These are phyloP conservation scores for Zizania latifolia DNA, from an alignment of 176 grass and related monocot genomes.

Conservation along the genomic window DNA sequence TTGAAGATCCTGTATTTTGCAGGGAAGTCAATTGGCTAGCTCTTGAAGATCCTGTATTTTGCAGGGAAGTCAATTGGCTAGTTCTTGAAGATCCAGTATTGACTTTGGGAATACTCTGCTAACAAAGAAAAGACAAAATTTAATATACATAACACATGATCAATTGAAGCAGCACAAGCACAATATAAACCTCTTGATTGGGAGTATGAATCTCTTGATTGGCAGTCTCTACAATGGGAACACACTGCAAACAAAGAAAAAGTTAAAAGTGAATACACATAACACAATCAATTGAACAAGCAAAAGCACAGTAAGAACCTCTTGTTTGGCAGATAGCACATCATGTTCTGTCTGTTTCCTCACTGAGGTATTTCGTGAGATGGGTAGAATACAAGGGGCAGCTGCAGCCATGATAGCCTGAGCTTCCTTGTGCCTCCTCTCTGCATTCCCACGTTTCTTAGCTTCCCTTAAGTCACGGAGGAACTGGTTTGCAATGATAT, in stretches of 20 bases:
- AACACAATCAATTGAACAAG: constrained; percentile 1
- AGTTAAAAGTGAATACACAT: not conserved
- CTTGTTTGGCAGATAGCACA: constrained; percentile 40
- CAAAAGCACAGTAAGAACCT: constrained; percentile 41
- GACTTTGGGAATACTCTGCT: constrained; percentile 34
- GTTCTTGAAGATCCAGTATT: constrained; percentile 43
- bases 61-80: constrained; percentile 27
- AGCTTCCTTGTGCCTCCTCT: constrained; percentile 96
- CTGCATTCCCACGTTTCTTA: constrained; percentile 90
- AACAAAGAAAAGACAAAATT: constrained; percentile 6
- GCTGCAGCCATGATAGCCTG: constrained; percentile 86
- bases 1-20: constrained; percentile 48
- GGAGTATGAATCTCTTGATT: not conserved
- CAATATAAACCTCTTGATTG: constrained; percentile 53
- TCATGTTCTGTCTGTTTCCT: constrained; percentile 76
- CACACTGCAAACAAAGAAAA: not conserved
- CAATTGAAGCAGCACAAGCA: constrained; percentile 11
- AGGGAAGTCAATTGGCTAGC: constrained; percentile 23
- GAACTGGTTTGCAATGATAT: constrained; percentile 84
- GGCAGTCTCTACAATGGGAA: constrained; percentile 25
- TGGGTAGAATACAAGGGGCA: constrained; percentile 43
- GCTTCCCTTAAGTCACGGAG: constrained; percentile 91
- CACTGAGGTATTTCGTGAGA: constrained; percentile 33
- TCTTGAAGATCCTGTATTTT: constrained; percentile 55
- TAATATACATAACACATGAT: not conserved